Evolutionary conservation across 208 protist genomes (phyloP).

Genomic region (Leishmania aethiopica): DNA sequence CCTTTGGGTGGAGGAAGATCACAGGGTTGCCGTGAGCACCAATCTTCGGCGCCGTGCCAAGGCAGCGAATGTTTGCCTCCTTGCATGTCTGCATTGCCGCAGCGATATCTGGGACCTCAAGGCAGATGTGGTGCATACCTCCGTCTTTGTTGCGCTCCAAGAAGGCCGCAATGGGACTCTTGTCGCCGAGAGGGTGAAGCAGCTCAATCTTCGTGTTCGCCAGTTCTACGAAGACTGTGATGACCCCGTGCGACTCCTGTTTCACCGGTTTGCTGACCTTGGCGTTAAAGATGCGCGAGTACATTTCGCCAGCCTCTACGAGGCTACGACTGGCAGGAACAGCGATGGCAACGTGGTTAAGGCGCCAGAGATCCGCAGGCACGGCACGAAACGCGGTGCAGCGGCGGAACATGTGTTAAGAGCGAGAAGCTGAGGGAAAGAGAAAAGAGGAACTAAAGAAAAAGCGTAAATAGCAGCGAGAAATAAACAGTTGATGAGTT

Average conservation of each 20-base stretch:
- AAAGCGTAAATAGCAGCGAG: background rate
- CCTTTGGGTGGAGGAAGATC: conserved; percentile 92
- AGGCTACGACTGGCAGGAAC: conserved; percentile 74
- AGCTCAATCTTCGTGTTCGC: conserved; percentile 93
- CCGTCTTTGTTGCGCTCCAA: conserved; percentile 89
- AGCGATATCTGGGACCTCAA: conserved; percentile 83
- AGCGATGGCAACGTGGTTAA: conserved; percentile 96
- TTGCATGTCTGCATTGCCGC: conserved; percentile 57
- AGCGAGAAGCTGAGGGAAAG: background rate
- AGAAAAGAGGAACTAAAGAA: background rate
- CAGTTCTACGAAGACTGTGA: conserved; percentile 92
- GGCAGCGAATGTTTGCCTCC: conserved; percentile 67
- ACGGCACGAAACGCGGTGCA: conserved; percentile 16
- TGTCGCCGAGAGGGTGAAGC: conserved; percentile 88
- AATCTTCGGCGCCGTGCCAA: conserved; percentile 90
- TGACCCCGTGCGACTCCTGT: conserved; percentile 92
- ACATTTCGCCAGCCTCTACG: conserved; percentile 60
- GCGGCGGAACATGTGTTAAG: conserved; percentile 27
- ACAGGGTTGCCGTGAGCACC: conserved; percentile 95
- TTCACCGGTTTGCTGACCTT: conserved; percentile 80
- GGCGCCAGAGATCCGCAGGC: conserved; percentile 59
- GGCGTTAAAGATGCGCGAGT: conserved; percentile 75
- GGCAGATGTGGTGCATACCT: conserved; percentile 95
- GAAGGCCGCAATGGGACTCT: conserved; percentile 90
- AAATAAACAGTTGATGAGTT: background rate